A percentile compares a stretch with the other conserved stretches of the same genome.
Evolutionary conservation across 192 early-diverging fungal genomes (phyloP).

Genomic region (Jimgerdemannia flammicorona): DNA sequence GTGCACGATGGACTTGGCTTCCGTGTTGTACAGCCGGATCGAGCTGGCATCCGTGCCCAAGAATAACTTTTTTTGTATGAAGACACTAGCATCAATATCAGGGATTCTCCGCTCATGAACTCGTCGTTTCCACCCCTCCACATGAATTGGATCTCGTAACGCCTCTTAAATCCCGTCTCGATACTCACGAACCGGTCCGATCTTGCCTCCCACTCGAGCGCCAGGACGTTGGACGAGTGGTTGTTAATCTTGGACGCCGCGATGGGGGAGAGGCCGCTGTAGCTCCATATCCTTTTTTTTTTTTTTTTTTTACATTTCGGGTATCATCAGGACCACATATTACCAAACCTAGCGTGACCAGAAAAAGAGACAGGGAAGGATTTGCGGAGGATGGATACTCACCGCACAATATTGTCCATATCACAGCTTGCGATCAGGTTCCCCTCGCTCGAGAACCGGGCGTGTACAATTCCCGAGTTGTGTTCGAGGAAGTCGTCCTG

Average conservation of each 20-base stretch:
- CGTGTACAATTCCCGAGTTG: slow-evolving; percentile 51
- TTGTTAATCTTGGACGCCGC: slow-evolving; percentile 30
- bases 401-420: slow-evolving; percentile 56
- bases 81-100: too few relatives aligned
- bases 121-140: too few relatives aligned
- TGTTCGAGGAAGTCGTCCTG: slow-evolving; percentile 59
- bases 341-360: too few relatives aligned
- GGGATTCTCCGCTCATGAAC: too few relatives aligned
- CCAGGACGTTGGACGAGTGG: slow-evolving; percentile 32
- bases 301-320: not conserved
- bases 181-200: slow-evolving; percentile 39
- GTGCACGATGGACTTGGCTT: slow-evolving; percentile 51
- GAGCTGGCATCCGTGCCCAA: slow-evolving; percentile 46
- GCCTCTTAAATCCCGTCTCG: too few relatives aligned
- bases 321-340: not conserved
- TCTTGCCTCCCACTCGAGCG: slow-evolving; percentile 42
- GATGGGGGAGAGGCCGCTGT: slow-evolving; percentile 24
- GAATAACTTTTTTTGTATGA: slow-evolving; percentile 35
- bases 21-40: slow-evolving; percentile 52
- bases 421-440: slow-evolving; percentile 59
- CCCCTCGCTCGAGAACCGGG: slow-evolving; percentile 52
- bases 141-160: too few relatives aligned
- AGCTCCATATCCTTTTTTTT: slow-evolving; percentile 35
- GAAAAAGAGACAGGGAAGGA: not conserved
- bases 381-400: slow-evolving; percentile 4